Base-by-base conservation (phyloP, 2,329 filamentous ascomycete species). In the Ophiostoma angusticollis region DNA sequence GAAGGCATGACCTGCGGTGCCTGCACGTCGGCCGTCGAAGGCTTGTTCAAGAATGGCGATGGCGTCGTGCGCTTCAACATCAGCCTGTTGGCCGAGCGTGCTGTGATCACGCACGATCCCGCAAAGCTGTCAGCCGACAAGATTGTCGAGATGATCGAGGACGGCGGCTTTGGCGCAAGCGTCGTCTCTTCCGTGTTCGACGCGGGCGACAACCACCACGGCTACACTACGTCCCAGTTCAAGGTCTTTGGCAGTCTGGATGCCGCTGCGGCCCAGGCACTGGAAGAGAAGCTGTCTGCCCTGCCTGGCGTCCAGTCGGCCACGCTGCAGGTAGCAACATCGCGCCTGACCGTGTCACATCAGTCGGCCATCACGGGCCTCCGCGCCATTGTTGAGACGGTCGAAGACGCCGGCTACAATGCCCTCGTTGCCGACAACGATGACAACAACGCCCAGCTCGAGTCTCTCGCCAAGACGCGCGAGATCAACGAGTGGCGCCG, bases 1-100 rank as follows among this genome's bases (percentile, higher is more conserved):
- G 84, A 91, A 49, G 91, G 91, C 36, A 98, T 98, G 91, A 98
- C 91, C 1, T 96, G 91, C 55, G 89, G 89, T 17, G 85, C 91
- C 30, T 98, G 91, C 59, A 96, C 91, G 1, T 89, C 89, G 1
- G 86, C 89, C 6, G 78, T 96, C 2, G 84, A 95, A 53, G 71
- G 74, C 36, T 85, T 82, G 4, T 91, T 98, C 60, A 74, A 76
- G 48, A 74, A 72, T 46, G 60, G 89, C 2, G 75, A 82, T 9
- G 91, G 91, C 17, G 59, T 96, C 13, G 55, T 85, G 40, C 84
- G 86, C 48, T 94, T 96, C 66, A 94, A 94, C 54, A 93, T 98
- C 57, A 94, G 85, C 59, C 65, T 98, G 48, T 70, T 96, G 23
- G 93, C 91, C 4, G 91, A 96, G 58, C 78, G 89, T 44, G 89